Evolutionary conservation across 306 rosid genomes (phyloP).

Genomic region (Rosa persica): DNA sequence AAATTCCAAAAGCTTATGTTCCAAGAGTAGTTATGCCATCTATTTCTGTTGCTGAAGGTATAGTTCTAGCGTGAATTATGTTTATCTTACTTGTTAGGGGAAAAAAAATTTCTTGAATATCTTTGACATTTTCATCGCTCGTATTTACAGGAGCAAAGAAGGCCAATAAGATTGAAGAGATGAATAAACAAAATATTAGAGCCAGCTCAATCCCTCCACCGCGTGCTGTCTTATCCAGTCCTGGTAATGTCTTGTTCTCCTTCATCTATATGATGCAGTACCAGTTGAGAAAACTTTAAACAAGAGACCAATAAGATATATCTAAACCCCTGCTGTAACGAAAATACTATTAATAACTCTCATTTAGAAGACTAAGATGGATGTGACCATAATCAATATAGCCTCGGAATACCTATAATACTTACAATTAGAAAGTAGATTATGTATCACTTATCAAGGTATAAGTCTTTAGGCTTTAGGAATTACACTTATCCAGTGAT

Average conservation of each 20-base stretch:
- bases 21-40: slow-evolving; percentile 40
- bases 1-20: slow-evolving; percentile 46
- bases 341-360: neutral
- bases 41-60: slow-evolving; percentile 44
- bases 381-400: neutral
- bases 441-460: neutral
- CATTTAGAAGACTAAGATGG: neutral
- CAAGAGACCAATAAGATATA: neutral
- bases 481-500: neutral
- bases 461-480: neutral
- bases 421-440: neutral
- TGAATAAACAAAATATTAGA: slow-evolving; percentile 44
- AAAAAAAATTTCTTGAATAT: neutral
- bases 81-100: neutral
- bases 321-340: neutral
- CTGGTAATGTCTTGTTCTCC: slow-evolving; percentile 44
- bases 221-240: slow-evolving; percentile 89
- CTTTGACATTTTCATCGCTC: slow-evolving; percentile 32
- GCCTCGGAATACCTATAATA: neutral
- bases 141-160: slow-evolving; percentile 38
- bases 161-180: slow-evolving; percentile 42
- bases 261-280: neutral
- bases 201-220: slow-evolving; percentile 68
- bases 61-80: neutral
- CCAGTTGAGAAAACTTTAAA: neutral